These are phyloP conservation scores for Typha latifolia DNA, from an alignment of 176 grass and related monocot genomes.

Conservation along the genomic window DNA sequence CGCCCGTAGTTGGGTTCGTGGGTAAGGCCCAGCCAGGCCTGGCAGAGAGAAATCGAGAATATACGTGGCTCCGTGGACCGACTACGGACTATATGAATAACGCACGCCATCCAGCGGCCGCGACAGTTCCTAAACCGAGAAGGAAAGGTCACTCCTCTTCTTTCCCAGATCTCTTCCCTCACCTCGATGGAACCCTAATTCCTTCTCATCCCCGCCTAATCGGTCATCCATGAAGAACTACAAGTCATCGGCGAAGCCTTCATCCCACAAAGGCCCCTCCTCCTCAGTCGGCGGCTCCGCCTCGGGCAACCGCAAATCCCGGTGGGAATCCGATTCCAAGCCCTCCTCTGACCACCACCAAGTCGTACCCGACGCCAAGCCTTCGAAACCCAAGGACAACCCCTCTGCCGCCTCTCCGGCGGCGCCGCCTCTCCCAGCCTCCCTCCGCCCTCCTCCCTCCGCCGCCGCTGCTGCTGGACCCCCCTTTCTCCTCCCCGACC, in stretches of 20 bases:
- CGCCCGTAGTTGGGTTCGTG: too few species aligned
- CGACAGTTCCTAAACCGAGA: too few species aligned
- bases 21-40: too few species aligned
- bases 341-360: neutral
- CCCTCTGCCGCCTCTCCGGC: neutral
- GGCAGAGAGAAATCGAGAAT: too few species aligned
- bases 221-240: conserved; percentile 10
- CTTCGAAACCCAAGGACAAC: conserved; percentile 13
- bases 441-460: conserved; percentile 46
- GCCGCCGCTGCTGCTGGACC: conserved; percentile 20
- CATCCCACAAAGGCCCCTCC: neutral
- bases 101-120: too few species aligned
- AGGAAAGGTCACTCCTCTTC: too few species aligned
- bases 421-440: conserved; percentile 5
- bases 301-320: conserved; percentile 9
- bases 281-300: neutral
- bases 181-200: neutral
- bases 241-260: conserved; percentile 12
- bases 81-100: too few species aligned
- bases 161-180: too few species aligned
- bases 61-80: too few species aligned
- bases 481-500: neutral
- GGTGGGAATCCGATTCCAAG: conserved; percentile 18
- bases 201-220: neutral
- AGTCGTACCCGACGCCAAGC: conserved; percentile 3